Evolutionary conservation across 805 yeast species (phyloP).

Genomic region (Saccharomycopsis sp.): DNA sequence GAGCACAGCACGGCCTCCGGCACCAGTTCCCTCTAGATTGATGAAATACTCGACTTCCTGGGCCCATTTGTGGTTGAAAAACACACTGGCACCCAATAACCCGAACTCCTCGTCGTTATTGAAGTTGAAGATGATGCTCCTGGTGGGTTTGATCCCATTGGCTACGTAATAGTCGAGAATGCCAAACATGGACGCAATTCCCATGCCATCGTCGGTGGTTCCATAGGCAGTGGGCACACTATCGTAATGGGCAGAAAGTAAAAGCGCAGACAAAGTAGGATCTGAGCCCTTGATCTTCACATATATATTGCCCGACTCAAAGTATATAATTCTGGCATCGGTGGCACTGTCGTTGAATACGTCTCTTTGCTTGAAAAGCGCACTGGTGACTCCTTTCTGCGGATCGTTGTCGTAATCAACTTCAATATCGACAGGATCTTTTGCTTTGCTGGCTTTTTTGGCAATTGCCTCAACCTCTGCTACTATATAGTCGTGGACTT

Average conservation of each 20-base stretch:
- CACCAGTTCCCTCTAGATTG: constrained; percentile 89
- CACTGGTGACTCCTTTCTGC: constrained; percentile 26
- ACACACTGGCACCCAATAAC: constrained; percentile 70
- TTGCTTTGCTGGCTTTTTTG: constrained; percentile 7
- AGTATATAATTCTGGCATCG: constrained; percentile 53
- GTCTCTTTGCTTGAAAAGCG: constrained; percentile 44
- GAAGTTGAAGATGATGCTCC: constrained; percentile 76
- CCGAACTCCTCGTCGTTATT: constrained; percentile 91
- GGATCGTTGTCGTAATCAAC: constrained; percentile 33
- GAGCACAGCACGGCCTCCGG: constrained; percentile 77
- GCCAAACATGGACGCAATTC: constrained; percentile 75
- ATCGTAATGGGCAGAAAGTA: constrained; percentile 83
- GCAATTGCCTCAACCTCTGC: constrained; percentile 36
- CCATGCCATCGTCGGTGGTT: constrained; percentile 89
- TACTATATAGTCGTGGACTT: constrained; percentile 61
- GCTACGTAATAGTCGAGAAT: constrained; percentile 44
- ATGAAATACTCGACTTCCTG: constrained; percentile 54
- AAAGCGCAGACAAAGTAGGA: constrained; percentile 52
- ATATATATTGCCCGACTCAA: constrained; percentile 74
- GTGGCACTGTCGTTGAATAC: constrained; percentile 37
- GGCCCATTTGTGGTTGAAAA: constrained; percentile 68
- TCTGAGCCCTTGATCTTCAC: constrained; percentile 67
- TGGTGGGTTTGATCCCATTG: constrained; percentile 43
- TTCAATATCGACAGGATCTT: constrained; percentile 28
- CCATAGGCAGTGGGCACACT: constrained; percentile 85